Conservation (phyloP, 805 yeast species). For the Cyberlindnera xylosilytica region DNA sequence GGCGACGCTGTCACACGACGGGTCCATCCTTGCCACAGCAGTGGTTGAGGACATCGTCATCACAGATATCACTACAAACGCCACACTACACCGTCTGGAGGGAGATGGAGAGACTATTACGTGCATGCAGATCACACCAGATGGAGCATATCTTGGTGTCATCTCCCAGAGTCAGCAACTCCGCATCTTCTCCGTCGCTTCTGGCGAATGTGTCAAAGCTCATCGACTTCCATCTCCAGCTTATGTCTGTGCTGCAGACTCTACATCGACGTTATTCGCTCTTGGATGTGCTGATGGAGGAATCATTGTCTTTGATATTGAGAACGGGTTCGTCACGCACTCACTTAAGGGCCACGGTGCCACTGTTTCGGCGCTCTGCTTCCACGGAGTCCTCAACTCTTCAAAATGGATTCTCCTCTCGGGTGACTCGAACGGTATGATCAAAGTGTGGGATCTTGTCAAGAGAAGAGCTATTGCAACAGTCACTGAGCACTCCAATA, state of each 20-base stretch:
- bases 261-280: conserved; percentile 81
- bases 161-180: conserved; percentile 84
- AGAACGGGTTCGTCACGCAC: conserved; percentile 84
- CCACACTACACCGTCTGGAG: conserved; percentile 56
- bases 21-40: conserved; percentile 70
- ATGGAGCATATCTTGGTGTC: conserved; percentile 64
- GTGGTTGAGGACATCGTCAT: conserved; percentile 73
- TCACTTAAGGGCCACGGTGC: conserved; percentile 92
- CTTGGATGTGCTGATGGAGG: conserved; percentile 95
- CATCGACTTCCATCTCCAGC: conserved; percentile 76
- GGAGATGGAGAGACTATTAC: conserved; percentile 88
- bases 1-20: conserved; percentile 64
- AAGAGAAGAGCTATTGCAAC: conserved; percentile 66
- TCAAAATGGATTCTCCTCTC: conserved; percentile 76
- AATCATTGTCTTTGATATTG: conserved; percentile 88
- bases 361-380: conserved; percentile 70
- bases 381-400: conserved; percentile 70
- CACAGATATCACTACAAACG: conserved; percentile 58
- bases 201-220: conserved; percentile 41
- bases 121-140: conserved; percentile 71
- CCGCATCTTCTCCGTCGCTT: conserved; percentile 48
- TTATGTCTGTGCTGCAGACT: conserved; percentile 71
- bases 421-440: conserved; percentile 57
- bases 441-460: conserved; percentile 61
- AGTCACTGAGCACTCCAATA: conserved; percentile 71